A percentile compares a stretch with the other conserved stretches of the same genome.
phyloP scores from a whole-genome alignment of 495 filamentous ascomycete species.

The Xylaria castorea region DNA sequence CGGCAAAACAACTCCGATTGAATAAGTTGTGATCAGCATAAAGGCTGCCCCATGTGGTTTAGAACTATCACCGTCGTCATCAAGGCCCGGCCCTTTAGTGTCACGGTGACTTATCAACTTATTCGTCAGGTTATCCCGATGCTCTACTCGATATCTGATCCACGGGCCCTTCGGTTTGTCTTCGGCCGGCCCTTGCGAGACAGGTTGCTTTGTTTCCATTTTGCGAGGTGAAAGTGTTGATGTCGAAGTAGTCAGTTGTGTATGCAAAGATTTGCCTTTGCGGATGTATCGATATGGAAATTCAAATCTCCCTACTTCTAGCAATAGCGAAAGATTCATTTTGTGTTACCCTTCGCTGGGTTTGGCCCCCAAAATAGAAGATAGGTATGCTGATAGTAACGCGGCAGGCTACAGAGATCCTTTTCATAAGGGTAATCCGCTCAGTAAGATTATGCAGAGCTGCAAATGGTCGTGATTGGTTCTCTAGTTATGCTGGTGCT shows the following conservation, averaged over 20 bases:
- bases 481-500: not conserved
- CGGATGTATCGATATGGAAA: not conserved
- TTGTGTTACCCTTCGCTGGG: not conserved
- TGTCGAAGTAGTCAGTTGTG: not conserved
- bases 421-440: not conserved
- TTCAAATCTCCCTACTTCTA: not conserved
- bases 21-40: not conserved
- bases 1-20: not conserved
- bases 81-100: not conserved
- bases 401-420: not conserved
- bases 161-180: not conserved
- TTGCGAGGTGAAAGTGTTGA: not conserved
- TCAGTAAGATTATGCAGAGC: not conserved
- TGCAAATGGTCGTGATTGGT: not conserved
- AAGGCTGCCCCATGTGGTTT: not conserved
- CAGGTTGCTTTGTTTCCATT: not conserved
- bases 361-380: not conserved
- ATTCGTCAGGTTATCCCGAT: not conserved
- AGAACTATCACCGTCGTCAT: not conserved
- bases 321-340: not conserved
- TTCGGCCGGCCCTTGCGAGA: not conserved
- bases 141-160: constrained; percentile 8
- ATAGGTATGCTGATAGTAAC: not conserved
- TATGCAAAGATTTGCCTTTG: not conserved
- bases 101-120: not conserved